Evolutionary conservation across 768 basidiomycete species (phyloP).

Genomic region (Rhodotorula sphaerocarpa): DNA sequence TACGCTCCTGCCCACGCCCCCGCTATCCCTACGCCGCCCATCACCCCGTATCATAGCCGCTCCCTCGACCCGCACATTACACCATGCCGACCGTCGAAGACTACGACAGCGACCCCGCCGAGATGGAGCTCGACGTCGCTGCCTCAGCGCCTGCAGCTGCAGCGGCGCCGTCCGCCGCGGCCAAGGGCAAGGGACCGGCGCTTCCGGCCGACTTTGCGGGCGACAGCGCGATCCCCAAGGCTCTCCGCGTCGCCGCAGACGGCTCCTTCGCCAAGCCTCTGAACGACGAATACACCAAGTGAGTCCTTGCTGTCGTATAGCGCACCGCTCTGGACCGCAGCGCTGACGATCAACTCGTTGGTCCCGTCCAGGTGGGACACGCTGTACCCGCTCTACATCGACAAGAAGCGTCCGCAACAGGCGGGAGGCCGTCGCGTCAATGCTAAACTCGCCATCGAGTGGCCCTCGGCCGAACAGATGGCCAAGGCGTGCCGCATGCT

Average conservation of each 20-base stretch:
- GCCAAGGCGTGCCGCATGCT: conserved; percentile 70
- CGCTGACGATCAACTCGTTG: neutral
- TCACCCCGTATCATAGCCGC: neutral
- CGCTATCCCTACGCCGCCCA: no score
- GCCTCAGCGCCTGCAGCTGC: conserved; percentile 3
- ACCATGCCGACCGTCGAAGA: conserved; percentile 31
- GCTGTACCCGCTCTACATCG: conserved; percentile 90
- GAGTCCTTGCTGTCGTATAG: neutral
- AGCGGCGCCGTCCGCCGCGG: neutral
- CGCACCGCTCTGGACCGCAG: neutral
- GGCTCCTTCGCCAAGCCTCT: conserved; percentile 2
- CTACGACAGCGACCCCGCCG: conserved; percentile 30
- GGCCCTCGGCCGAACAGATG: conserved; percentile 90
- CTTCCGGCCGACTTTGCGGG: neutral
- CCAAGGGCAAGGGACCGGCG: neutral
- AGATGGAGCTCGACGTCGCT: conserved; percentile 21
- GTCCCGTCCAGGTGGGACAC: conserved; percentile 21
- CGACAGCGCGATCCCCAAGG: conserved; percentile 6
- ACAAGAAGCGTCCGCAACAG: conserved; percentile 82
- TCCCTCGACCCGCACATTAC: no score
- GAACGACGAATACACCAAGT: conserved; percentile 7
- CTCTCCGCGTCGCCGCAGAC: neutral
- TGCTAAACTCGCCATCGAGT: conserved; percentile 75
- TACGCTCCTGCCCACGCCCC: no score
- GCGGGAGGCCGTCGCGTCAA: conserved; percentile 74